Evolutionary conservation across 495 filamentous ascomycete species (phyloP).

Genomic region (Podospora appendiculata): DNA sequence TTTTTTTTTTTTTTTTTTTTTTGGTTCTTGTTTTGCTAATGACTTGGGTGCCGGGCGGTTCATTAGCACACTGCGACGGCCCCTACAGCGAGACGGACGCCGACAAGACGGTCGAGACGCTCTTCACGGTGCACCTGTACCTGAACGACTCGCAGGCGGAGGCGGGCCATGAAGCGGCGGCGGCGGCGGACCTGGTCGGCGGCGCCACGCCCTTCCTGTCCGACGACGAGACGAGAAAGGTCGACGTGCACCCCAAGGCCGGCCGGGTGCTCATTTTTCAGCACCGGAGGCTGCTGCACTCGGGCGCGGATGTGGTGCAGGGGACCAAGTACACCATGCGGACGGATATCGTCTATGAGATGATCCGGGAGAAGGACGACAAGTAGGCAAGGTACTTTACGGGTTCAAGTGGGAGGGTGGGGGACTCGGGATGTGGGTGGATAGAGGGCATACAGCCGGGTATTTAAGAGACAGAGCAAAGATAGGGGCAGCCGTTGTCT

Average conservation of each 20-base stretch:
- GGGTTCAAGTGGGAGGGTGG: too few relatives aligned
- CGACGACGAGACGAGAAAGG: constrained; percentile 30
- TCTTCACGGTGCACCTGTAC: constrained; percentile 79
- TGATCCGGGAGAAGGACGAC: background rate
- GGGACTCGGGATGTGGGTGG: too few relatives aligned
- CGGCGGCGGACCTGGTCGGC: constrained; percentile 39
- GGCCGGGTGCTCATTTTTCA: constrained; percentile 75
- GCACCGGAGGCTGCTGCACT: constrained; percentile 59
- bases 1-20: background rate
- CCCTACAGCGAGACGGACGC: constrained; percentile 50
- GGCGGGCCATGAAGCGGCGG: constrained; percentile 5
- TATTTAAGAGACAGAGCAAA: background rate
- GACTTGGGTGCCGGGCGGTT: background rate
- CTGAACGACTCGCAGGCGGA: constrained; percentile 51
- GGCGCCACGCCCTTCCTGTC: constrained; percentile 61
- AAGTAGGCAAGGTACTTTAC: too few relatives aligned
- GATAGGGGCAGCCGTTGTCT: background rate
- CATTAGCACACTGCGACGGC: constrained; percentile 66
- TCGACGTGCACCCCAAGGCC: constrained; percentile 61
- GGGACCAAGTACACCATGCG: constrained; percentile 73
- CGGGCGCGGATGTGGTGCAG: constrained; percentile 63
- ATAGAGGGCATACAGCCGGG: background rate
- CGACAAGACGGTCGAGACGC: constrained; percentile 44
- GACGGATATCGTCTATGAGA: constrained; percentile 68
- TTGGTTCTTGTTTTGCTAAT: background rate